Evolutionary conservation across 1,139 yeast genomes (phyloP), one percentile per base, ranked within the genome.

Genomic region (Geotrichum fermentans): DNA sequence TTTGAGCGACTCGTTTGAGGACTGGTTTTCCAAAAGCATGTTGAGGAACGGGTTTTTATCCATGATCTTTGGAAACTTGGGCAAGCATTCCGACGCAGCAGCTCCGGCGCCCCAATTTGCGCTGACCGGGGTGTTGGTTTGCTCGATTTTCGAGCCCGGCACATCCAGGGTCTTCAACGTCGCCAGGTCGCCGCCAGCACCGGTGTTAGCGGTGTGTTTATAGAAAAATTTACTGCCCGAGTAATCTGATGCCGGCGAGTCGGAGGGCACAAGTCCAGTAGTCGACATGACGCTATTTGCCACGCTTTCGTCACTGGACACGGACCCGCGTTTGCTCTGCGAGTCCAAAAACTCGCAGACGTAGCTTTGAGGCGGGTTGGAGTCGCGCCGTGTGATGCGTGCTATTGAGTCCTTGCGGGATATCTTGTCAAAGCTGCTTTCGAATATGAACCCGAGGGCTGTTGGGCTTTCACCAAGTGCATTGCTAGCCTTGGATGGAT

Each of bases 1-100:
- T 5, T 33, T 16, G 36, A 30, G 34, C 5, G 34, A 30, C n/a
- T 5, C 20, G 6, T 14, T 16, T 16, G 36, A 24, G 11, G 28
- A 2, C 22, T 32, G 18, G 21, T 14, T 17, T 11, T 18, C 14
- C 33, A 42, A 13, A 17, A 47, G 22, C 43, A 47, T 47, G n/a
- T 34, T 13, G 17, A 47, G 30, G 30, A 47, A 47, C n/a, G 51
- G 51, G 20, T 47, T 47, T 26, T 47, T 47, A 18, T 47, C 51
- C 33, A 16, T 40, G 16, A 47, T 28, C 18, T 35, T 33, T n/a
- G 14, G 34, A 37, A 7, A 40, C 28, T 24, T 6, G 28, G 28
- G 28, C 28, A 24, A 18, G 32, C 5, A n/a, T n/a, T n/a, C n/a
- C n/a, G n/a, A n/a, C n/a, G n/a, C n/a, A n/a, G n/a, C n/a, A n/a